Conservation (phyloP, 176 grass and related monocot genomes). For the Elymus sibiricus region DNA sequence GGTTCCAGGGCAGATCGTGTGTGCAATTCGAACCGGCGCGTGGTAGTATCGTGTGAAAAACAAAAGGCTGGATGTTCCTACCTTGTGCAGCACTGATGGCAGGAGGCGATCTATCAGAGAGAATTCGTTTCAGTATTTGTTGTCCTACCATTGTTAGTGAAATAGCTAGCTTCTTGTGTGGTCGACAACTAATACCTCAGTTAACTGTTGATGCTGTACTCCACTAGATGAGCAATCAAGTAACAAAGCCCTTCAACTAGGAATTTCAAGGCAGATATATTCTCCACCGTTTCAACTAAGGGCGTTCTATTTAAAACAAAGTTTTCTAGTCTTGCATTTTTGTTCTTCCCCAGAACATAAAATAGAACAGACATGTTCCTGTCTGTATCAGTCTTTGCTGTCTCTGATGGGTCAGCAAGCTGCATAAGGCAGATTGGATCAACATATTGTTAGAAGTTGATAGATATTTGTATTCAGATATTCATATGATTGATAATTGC, state of each 20-base stretch:
- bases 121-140: not conserved
- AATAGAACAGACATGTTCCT: constrained; percentile 71
- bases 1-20: not conserved
- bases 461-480: not conserved
- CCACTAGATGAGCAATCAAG: not conserved
- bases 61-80: not conserved
- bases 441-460: constrained; percentile 1
- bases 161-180: not conserved
- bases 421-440: constrained; percentile 17
- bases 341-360: constrained; percentile 70
- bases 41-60: not conserved
- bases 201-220: not conserved
- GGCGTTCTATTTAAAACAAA: constrained; percentile 67
- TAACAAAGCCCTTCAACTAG: constrained; percentile 54
- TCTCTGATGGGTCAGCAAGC: constrained; percentile 50
- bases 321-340: constrained; percentile 59
- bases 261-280: constrained; percentile 77
- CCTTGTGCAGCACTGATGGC: not conserved
- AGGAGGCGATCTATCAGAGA: not conserved
- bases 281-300: constrained; percentile 80
- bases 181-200: not conserved
- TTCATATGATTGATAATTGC: not conserved
- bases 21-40: not conserved
- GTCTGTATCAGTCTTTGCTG: constrained; percentile 61
- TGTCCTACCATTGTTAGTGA: not conserved